These are phyloP conservation scores for Termitomyces sp. DNA, from an alignment of 768 basidiomycete genomes.

Conservation along the genomic window DNA sequence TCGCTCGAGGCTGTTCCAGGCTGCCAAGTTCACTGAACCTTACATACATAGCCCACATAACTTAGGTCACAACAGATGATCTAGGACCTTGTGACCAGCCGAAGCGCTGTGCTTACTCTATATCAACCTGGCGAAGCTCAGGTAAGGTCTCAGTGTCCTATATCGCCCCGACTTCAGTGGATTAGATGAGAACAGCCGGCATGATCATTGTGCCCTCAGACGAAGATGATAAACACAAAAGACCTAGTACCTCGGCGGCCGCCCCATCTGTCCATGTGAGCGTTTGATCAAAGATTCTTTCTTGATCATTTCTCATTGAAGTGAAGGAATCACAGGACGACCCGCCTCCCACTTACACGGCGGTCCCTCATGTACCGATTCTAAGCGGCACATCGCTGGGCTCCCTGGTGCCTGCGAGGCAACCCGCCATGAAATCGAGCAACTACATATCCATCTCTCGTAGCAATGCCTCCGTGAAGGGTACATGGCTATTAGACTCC, in stretches of 20 bases:
- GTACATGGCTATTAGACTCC: slow-evolving; percentile 42
- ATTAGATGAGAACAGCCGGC: background rate
- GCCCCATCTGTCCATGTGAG: slow-evolving; percentile 2
- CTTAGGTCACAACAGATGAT: background rate
- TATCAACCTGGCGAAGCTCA: background rate
- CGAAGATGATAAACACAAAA: slow-evolving; percentile 6
- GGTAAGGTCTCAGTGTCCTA: background rate
- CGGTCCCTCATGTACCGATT: background rate
- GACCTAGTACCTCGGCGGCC: background rate
- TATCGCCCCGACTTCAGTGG: background rate
- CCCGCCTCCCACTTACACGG: slow-evolving; percentile 18
- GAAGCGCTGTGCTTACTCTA: slow-evolving; percentile 3
- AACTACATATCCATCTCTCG: slow-evolving; percentile 30
- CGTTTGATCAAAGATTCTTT: background rate
- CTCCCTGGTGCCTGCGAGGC: background rate
- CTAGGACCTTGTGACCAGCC: slow-evolving; percentile 4
- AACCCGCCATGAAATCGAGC: slow-evolving; percentile 24
- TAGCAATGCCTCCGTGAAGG: slow-evolving; percentile 26
- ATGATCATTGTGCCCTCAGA: slow-evolving; percentile 10
- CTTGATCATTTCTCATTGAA: background rate
- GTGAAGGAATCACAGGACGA: slow-evolving; percentile 11
- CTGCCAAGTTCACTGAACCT: background rate
- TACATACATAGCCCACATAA: background rate
- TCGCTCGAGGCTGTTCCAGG: background rate
- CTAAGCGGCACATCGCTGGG: background rate